phyloP scores from a whole-genome alignment of 2,329 filamentous ascomycete species.

The Hypoxylon sp. region DNA sequence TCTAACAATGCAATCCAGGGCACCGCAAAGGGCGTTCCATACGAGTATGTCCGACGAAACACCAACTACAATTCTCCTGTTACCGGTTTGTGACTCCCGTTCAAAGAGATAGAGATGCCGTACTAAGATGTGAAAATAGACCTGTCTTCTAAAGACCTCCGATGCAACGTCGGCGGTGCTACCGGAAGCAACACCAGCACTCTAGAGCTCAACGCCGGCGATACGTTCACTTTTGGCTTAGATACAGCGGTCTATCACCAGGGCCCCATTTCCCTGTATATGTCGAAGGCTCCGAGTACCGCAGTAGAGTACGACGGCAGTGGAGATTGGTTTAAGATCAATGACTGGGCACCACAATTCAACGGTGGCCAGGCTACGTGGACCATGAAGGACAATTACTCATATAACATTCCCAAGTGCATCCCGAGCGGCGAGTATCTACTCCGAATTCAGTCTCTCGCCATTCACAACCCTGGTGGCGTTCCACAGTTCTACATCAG shows the following conservation, averaged over 20 bases:
- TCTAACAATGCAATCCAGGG: conserved; percentile 38
- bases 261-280: conserved; percentile 59
- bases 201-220: conserved; percentile 57
- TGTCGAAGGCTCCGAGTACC: conserved; percentile 58
- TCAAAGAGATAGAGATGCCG: not conserved
- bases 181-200: conserved; percentile 56
- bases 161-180: conserved; percentile 59
- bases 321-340: conserved; percentile 61
- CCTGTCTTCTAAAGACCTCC: conserved; percentile 58
- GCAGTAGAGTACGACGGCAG: conserved; percentile 58
- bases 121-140: conserved; percentile 46
- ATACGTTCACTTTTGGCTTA: conserved; percentile 58
- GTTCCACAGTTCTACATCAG: conserved; percentile 64
- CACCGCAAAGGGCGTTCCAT: conserved; percentile 53
- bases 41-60: conserved; percentile 61
- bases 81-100: conserved; percentile 49
- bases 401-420: conserved; percentile 64
- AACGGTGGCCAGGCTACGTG: conserved; percentile 54
- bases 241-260: conserved; percentile 61
- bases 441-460: conserved; percentile 72
- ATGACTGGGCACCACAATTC: conserved; percentile 58
- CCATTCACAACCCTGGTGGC: conserved; percentile 69
- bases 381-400: conserved; percentile 57
- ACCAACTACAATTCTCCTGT: conserved; percentile 65
- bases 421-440: conserved; percentile 71